phyloP scores from a whole-genome alignment of 2,329 filamentous ascomycete species.

The Diaporthe australafricana region DNA sequence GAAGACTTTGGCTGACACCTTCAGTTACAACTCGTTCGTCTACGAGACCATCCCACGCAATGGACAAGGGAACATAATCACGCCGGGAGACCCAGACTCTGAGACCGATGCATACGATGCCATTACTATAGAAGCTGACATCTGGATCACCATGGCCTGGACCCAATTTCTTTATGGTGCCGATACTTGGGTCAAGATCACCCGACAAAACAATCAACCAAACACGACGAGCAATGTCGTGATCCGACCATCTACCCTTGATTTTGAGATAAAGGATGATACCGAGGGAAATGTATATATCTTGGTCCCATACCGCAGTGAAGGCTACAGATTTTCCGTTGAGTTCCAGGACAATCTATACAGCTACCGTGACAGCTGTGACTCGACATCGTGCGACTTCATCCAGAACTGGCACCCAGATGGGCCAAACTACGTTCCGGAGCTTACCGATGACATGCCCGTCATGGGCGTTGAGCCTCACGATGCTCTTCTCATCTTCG shows the following conservation, averaged over 20 bases:
- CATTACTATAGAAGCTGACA: slow-evolving; percentile 46
- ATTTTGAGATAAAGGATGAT: slow-evolving; percentile 39
- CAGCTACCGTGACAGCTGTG: slow-evolving; percentile 40
- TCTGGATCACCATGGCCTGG: slow-evolving; percentile 50
- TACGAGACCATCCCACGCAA: slow-evolving; percentile 51
- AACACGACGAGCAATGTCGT: slow-evolving; percentile 41
- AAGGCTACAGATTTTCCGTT: slow-evolving; percentile 47
- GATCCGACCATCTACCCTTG: slow-evolving; percentile 45
- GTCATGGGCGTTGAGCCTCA: slow-evolving; percentile 45
- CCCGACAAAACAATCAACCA: slow-evolving; percentile 36
- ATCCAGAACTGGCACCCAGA: slow-evolving; percentile 35
- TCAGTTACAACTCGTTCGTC: slow-evolving; percentile 45
- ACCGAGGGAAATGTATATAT: slow-evolving; percentile 42
- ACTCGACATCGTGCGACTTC: slow-evolving; percentile 16
- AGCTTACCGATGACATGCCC: slow-evolving; percentile 37
- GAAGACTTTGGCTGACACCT: background rate
- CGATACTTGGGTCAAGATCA: slow-evolving; percentile 44
- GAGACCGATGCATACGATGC: slow-evolving; percentile 42
- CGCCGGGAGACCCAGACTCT: slow-evolving; percentile 40
- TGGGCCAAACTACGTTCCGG: slow-evolving; percentile 41
- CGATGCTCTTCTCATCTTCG: slow-evolving; percentile 47
- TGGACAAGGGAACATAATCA: slow-evolving; percentile 47
- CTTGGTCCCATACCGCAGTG: slow-evolving; percentile 42
- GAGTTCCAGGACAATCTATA: slow-evolving; percentile 48
- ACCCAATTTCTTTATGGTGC: slow-evolving; percentile 46